Conservation (phyloP, 169 alveolate genomes). For the Sarcocystis neurona region DNA sequence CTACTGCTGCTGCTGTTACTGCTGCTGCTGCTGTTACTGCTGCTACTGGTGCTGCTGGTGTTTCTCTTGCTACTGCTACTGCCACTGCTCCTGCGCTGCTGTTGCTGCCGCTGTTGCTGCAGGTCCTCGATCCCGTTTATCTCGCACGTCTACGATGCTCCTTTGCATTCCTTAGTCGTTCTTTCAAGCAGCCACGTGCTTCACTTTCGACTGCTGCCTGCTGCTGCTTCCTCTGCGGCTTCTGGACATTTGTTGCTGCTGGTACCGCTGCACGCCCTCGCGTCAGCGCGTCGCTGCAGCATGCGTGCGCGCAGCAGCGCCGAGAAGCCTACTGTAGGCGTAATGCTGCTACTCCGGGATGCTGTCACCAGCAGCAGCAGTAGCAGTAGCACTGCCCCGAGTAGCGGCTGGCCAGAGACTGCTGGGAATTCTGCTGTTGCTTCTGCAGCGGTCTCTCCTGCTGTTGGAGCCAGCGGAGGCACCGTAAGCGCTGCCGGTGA, state of each 20-base stretch:
- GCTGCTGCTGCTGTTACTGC: too few relatives aligned
- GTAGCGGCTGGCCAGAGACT: background rate
- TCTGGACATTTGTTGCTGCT: background rate
- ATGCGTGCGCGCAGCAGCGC: background rate
- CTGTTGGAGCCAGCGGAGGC: too few relatives aligned
- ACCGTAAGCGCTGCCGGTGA: too few relatives aligned
- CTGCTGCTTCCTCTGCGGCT: background rate
- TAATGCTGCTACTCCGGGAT: background rate
- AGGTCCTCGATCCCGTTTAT: conserved; percentile 38
- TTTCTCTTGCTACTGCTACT: too few relatives aligned
- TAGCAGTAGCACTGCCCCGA: background rate
- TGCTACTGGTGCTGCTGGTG: too few relatives aligned
- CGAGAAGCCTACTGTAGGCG: background rate
- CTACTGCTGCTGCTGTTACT: too few relatives aligned
- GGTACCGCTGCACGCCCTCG: background rate
- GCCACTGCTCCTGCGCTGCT: too few relatives aligned
- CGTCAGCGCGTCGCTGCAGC: background rate
- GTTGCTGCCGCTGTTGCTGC: background rate
- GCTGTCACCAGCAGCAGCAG: background rate
- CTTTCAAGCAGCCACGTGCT: background rate
- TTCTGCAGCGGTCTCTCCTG: too few relatives aligned
- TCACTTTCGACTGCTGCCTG: conserved; percentile 11
- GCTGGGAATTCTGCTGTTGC: too few relatives aligned
- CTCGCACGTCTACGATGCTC: conserved; percentile 1
- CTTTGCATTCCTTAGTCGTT: background rate